Conservation (phyloP, 495 filamentous ascomycete genomes). For the Penicillium angulare region DNA sequence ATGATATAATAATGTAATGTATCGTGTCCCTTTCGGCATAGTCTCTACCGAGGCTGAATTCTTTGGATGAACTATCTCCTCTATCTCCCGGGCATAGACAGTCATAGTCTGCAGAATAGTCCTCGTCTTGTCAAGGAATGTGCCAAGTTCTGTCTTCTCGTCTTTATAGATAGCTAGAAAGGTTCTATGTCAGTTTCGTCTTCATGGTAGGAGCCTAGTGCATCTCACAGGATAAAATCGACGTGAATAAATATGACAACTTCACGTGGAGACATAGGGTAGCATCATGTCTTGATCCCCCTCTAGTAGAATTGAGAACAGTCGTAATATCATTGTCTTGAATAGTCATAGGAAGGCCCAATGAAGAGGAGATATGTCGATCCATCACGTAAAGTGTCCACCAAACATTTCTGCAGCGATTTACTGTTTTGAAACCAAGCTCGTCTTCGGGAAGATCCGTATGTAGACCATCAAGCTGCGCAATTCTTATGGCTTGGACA, state of each 20-base stretch:
- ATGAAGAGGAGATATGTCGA: constrained; percentile 32
- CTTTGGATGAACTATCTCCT: constrained; percentile 25
- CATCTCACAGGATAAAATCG: constrained; percentile 23
- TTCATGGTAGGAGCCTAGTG: no score
- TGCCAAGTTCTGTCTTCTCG: constrained; percentile 28
- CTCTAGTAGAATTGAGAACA: constrained; percentile 18
- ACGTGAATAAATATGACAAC: constrained; percentile 27
- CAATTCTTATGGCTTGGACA: constrained; percentile 39
- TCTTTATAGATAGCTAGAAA: constrained; percentile 31
- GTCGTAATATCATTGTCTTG: constrained; percentile 38
- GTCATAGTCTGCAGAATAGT: constrained; percentile 34
- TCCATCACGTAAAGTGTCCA: constrained; percentile 42
- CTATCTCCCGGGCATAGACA: constrained; percentile 31
- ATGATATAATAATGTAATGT: constrained; percentile 38
- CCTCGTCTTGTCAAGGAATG: constrained; percentile 34
- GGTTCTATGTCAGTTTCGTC: neutral
- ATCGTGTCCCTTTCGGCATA: constrained; percentile 31
- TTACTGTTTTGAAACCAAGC: constrained; percentile 23
- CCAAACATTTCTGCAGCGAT: constrained; percentile 35
- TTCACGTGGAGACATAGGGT: constrained; percentile 33
- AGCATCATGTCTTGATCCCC: constrained; percentile 11
- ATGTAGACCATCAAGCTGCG: constrained; percentile 35
- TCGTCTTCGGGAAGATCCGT: constrained; percentile 35
- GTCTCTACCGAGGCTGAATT: constrained; percentile 26
- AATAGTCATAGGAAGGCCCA: constrained; percentile 34